phyloP scores from a whole-genome alignment of 2,329 filamentous ascomycete species.

The Penicillium verrucosum region DNA sequence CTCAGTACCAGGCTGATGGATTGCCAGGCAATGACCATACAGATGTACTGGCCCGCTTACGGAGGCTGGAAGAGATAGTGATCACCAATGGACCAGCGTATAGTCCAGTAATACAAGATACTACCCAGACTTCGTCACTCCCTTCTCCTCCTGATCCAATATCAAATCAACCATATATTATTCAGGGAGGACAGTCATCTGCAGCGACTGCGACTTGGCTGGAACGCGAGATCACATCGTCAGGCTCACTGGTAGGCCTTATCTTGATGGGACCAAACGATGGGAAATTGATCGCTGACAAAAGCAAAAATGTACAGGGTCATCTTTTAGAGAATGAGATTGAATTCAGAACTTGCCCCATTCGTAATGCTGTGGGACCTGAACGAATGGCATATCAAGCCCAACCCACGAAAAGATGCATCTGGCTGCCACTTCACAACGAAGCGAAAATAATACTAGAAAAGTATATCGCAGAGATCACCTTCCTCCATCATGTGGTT shows the following conservation, averaged over 20 bases:
- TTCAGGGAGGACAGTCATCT: background rate
- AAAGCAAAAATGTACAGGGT: background rate
- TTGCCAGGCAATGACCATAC: background rate
- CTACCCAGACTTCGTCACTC: background rate
- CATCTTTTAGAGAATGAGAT: conserved; percentile 5
- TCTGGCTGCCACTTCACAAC: conserved; percentile 36
- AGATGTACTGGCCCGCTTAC: conserved; percentile 15
- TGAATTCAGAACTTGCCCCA: conserved; percentile 15
- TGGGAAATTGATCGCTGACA: background rate
- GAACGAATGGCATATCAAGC: background rate
- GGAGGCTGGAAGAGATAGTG: conserved; percentile 17
- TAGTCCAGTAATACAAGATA: background rate
- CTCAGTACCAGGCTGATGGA: background rate
- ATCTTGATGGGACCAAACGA: background rate
- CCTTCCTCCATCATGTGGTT: conserved; percentile 36
- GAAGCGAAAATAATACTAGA: conserved; percentile 34
- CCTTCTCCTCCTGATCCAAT: background rate
- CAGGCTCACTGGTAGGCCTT: conserved; percentile 10
- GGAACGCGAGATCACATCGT: conserved; percentile 15
- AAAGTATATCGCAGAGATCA: conserved; percentile 33
- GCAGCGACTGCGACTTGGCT: conserved; percentile 13
- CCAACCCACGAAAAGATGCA: conserved; percentile 14
- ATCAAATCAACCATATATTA: background rate
- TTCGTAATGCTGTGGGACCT: background rate
- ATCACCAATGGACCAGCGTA: conserved; percentile 2